Base-by-base conservation (phyloP, 345 rosid species). In the Eucalyptus brandiana region DNA sequence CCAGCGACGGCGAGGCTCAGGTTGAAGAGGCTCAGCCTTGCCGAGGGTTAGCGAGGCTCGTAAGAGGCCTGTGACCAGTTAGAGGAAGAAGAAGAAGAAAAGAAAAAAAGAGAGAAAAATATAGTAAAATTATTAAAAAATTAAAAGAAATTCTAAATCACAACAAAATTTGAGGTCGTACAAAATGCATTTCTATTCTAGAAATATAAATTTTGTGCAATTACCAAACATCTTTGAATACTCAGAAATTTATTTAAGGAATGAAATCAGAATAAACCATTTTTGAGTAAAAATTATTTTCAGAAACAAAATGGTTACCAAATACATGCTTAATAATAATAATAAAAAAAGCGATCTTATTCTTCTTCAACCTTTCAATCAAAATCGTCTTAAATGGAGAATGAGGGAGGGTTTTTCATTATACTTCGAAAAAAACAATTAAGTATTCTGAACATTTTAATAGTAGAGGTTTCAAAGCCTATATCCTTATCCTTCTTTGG, bases 41-140 rank as follows among this genome's bases (percentile, higher is more conserved):
- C 1, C 2, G 10, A 3, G 56, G 24, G 56, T 53, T 2, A 53
- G 10, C 1, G 24, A 53, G 1, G 24, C 56, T 53, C 1, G 0
- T 53, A 3, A 53, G 24, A 53, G 23, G 56, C 9, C 0, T 11
- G 2, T 51, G 56, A 53, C 24, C 0, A 19, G 2, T 0, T 53
- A 53, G 58, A 53, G 56, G 9, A 53, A 8, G 24, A 53, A 53
- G 26, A 53, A 53, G 58, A 53, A 53, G 24, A 53, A 19, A 53
- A 53, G 1, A 19, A 3, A 53, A 53, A 18, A 19, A 19, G 0
- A 19, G 5, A 53, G 5, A 53, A 53, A 53, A 53, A 53, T 53
- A 0, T 53, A 53, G 1, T 53, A 53, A 53, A 53, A 53, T 53
- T 53, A 53, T 53, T 53, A 8, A 53, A 53, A 19, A 19, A 53